phyloP scores from a whole-genome alignment of 805 yeast species.

The Suhomyces xylopsoci region DNA sequence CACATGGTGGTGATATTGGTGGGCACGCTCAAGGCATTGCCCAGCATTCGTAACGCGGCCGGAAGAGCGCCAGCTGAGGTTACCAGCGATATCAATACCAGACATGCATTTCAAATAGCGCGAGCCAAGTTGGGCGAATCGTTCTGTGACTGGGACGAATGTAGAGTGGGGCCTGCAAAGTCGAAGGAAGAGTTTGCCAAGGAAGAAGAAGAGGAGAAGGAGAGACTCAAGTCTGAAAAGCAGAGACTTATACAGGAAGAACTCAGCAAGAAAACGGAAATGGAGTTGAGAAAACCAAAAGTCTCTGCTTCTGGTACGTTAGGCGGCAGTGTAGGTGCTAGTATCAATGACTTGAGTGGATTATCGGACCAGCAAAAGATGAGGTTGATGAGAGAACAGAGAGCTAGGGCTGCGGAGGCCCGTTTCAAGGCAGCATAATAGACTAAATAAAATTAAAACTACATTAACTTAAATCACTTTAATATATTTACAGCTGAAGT shows the following conservation, averaged over 20 bases:
- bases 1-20: constrained; percentile 67
- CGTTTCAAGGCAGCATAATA: constrained; percentile 38
- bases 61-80: constrained; percentile 73
- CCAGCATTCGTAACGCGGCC: constrained; percentile 48
- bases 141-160: constrained; percentile 64
- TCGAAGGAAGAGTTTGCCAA: constrained; percentile 55
- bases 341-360: constrained; percentile 50
- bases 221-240: constrained; percentile 37
- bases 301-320: constrained; percentile 32
- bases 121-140: constrained; percentile 67
- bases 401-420: constrained; percentile 96
- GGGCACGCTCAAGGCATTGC: constrained; percentile 66
- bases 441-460: neutral
- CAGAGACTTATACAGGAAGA: constrained; percentile 43
- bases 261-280: constrained; percentile 41
- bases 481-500: no score
- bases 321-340: constrained; percentile 22
- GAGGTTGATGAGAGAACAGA: constrained; percentile 85
- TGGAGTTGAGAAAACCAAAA: constrained; percentile 34
- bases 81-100: constrained; percentile 44
- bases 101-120: constrained; percentile 62
- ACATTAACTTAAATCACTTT: no score
- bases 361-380: constrained; percentile 70
- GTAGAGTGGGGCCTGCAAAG: constrained; percentile 61
- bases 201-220: constrained; percentile 33